phyloP scores from a whole-genome alignment of 2,329 filamentous ascomycete genomes.

The Aspergillus latus region DNA sequence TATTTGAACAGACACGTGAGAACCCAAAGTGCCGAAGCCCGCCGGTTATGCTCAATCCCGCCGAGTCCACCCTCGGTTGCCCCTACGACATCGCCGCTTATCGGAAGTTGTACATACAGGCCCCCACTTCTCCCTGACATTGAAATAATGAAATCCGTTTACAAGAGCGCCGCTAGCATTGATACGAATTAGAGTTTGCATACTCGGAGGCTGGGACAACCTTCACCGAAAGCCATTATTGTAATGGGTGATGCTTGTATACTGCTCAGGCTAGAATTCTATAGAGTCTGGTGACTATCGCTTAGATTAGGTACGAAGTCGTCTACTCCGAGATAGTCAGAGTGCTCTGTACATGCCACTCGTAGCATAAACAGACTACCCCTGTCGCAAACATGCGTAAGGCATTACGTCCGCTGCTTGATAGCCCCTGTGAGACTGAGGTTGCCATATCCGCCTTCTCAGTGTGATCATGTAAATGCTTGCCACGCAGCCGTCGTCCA shows the following conservation, averaged over 20 bases:
- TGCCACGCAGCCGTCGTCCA: too few species aligned
- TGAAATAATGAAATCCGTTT: conserved; percentile 29
- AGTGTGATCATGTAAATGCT: too few species aligned
- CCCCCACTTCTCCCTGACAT: conserved; percentile 18
- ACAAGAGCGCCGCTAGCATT: conserved; percentile 21
- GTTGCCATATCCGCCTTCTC: too few species aligned
- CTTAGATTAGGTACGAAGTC: too few species aligned
- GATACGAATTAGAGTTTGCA: background rate
- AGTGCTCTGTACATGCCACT: conserved; percentile 29
- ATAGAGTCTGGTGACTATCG: too few species aligned
- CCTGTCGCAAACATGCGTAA: too few species aligned
- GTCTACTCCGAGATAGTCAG: too few species aligned
- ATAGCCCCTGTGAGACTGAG: too few species aligned
- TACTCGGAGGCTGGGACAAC: too few species aligned
- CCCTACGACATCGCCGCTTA: conserved; percentile 27
- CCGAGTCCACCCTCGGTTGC: conserved; percentile 27
- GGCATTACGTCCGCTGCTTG: too few species aligned
- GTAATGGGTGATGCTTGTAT: background rate
- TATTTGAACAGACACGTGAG: conserved; percentile 21
- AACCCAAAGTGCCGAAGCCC: conserved; percentile 30
- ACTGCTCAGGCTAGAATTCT: too few species aligned
- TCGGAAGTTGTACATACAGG: conserved; percentile 25
- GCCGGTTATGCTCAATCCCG: conserved; percentile 19
- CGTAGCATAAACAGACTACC: background rate
- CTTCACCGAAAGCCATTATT: conserved; percentile 2